Evolutionary conservation across 768 basidiomycete genomes (phyloP), one percentile per base, ranked within the genome.

Genomic region (Epithele typhae): DNA sequence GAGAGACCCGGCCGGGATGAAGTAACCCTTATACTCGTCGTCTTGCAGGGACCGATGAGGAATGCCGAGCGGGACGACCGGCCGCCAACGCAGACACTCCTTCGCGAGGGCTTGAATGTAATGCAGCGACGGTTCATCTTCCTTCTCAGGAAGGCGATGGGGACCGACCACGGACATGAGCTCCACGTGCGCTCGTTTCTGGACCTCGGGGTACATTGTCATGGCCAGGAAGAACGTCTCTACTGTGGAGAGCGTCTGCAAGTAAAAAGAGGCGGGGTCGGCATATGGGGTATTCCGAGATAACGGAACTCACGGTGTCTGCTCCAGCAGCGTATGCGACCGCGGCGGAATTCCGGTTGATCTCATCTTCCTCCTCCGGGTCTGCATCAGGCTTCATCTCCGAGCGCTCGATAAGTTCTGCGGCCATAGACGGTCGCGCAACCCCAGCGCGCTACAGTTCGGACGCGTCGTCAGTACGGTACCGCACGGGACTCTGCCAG

Each of bases 1-100:
- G 7, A 54, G 37, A 6, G 63, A 48, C n/a, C 63, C 63, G 33
- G 55, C 57, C 1, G 63, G 63, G 2, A 67, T 62, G 27, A 45
- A 34, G 37, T 58, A 61, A 0, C 62, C 64, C 7, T 53, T 34
- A 41, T 66, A 64, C 30, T 53, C 50, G 41, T 64, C 62, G 34
- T 64, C 59, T 34, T 55, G 52, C 11, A 51, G 49, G 3, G 45
- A 18, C 2, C 38, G 24, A 15, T 52, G 56, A 12, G 51, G 40
- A 8, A 56, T 37, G 25, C 44, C 44, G 10, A 60, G 39, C 0
- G 58, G 57, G 3, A 44, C 45, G 3, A 55, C 45, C 4, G 51
- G 38, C 23, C 43, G 43, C 60, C 60, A 62, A 14, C 60, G 43
- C 8, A 56, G 15, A 35, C 54, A 43, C 25, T 62, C 60, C 21